Evolutionary conservation across 257 asterid genomes (phyloP).

Genomic region (Capsicum baccatum): DNA sequence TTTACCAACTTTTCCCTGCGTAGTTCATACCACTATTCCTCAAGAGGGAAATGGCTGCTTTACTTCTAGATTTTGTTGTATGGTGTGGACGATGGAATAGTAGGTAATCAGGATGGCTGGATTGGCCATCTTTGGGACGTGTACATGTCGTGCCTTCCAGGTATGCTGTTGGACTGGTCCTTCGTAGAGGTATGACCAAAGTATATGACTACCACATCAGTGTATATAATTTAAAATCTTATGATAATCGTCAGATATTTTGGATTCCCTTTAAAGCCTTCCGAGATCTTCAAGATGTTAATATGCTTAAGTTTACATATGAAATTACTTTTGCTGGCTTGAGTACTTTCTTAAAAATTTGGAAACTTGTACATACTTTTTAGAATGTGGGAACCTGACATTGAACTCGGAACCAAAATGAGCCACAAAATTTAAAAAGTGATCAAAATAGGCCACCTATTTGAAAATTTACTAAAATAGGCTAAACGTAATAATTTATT

Average conservation of each 20-base stretch:
- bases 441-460: too few relatives aligned
- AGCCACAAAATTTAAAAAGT: too few relatives aligned
- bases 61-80: too few relatives aligned
- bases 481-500: too few relatives aligned
- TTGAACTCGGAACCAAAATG: too few relatives aligned
- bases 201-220: too few relatives aligned
- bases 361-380: neutral
- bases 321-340: neutral
- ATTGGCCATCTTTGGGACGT: neutral
- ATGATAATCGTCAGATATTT: neutral
- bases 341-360: neutral
- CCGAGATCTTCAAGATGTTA: neutral
- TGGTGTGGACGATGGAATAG: neutral
- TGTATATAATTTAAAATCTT: neutral
- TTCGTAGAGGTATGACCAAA: neutral
- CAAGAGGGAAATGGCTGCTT: too few relatives aligned
- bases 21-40: too few relatives aligned
- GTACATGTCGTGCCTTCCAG: neutral
- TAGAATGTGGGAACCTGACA: too few relatives aligned
- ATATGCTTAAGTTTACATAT: neutral
- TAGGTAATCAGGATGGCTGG: neutral
- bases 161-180: neutral
- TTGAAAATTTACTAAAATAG: too few relatives aligned
- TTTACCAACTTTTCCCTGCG: too few relatives aligned
- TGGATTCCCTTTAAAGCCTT: neutral